Conservation (phyloP, 768 basidiomycete genomes). For the Termitomyces sp. region DNA sequence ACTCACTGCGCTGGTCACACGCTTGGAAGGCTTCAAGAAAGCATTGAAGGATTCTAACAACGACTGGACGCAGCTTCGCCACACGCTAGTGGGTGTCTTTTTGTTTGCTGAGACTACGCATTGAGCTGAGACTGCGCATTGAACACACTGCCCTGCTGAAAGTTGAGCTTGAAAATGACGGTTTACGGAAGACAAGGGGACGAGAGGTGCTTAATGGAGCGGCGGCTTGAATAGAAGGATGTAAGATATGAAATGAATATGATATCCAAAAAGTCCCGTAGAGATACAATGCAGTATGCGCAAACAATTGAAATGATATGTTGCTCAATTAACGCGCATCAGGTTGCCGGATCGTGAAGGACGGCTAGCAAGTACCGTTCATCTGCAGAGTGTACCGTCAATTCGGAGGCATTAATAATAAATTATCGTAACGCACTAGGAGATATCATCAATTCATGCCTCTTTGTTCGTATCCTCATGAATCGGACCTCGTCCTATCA, state of each 20-base stretch:
- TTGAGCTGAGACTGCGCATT: not conserved
- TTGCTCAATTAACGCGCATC: not conserved
- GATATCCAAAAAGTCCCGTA: slow-evolving; percentile 7
- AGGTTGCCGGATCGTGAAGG: slow-evolving; percentile 71
- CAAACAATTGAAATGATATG: not conserved
- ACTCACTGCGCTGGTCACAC: not conserved
- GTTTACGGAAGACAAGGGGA: not conserved
- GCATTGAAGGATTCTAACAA: too few relatives aligned
- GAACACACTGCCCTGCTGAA: too few relatives aligned
- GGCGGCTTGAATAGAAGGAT: too few relatives aligned
- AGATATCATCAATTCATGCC: slow-evolving; percentile 93
- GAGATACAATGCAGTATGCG: not conserved
- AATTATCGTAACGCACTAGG: slow-evolving; percentile 59
- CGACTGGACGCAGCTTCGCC: not conserved
- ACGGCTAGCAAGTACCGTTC: slow-evolving; percentile 80
- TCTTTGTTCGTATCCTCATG: slow-evolving; percentile 86
- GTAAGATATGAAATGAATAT: not conserved
- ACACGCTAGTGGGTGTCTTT: not conserved
- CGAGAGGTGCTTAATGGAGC: not conserved
- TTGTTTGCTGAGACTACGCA: too few relatives aligned
- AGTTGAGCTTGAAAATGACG: not conserved
- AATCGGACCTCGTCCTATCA: slow-evolving; percentile 81
- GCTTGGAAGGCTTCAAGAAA: not conserved
- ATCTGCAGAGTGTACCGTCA: slow-evolving; percentile 37
- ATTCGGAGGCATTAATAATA: not conserved